These are phyloP conservation scores for Arabidopsis lyrata DNA, from an alignment of 441 rosid species.

Conservation along the genomic window DNA sequence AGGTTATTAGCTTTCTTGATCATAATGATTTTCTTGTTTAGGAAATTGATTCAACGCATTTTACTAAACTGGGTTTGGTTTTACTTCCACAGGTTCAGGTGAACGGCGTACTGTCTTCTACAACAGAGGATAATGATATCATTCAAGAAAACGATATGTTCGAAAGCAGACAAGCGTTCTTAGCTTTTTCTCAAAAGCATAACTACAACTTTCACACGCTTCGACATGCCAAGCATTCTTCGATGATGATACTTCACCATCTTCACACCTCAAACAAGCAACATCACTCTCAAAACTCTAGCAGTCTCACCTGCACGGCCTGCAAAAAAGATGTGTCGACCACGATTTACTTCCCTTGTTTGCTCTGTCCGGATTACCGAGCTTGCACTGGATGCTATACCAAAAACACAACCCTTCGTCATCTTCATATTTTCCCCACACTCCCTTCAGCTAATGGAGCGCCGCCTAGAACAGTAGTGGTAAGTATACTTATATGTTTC, in stretches of 20 bases:
- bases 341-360: constrained; percentile 50
- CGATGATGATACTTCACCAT: constrained; percentile 82
- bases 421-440: constrained; percentile 32
- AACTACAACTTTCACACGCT: constrained; percentile 70
- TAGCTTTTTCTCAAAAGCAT: constrained; percentile 63
- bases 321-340: constrained; percentile 50
- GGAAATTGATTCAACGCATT: not conserved
- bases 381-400: constrained; percentile 57
- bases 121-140: constrained; percentile 65
- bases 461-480: constrained; percentile 21
- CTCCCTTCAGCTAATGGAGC: constrained; percentile 16
- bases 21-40: constrained; percentile 12
- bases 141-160: constrained; percentile 52
- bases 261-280: constrained; percentile 49
- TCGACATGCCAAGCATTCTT: constrained; percentile 78
- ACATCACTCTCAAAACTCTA: constrained; percentile 1
- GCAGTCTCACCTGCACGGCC: constrained; percentile 46
- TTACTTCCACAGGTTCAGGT: constrained; percentile 52
- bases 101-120: constrained; percentile 48
- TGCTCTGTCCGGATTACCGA: constrained; percentile 46
- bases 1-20: constrained; percentile 52
- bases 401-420: constrained; percentile 1
- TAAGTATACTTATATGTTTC: constrained; percentile 14
- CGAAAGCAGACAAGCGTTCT: constrained; percentile 63
- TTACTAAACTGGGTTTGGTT: not conserved